These are phyloP conservation scores for Leishmania turanica DNA, from an alignment of 208 protist species.

Conservation along the genomic window DNA sequence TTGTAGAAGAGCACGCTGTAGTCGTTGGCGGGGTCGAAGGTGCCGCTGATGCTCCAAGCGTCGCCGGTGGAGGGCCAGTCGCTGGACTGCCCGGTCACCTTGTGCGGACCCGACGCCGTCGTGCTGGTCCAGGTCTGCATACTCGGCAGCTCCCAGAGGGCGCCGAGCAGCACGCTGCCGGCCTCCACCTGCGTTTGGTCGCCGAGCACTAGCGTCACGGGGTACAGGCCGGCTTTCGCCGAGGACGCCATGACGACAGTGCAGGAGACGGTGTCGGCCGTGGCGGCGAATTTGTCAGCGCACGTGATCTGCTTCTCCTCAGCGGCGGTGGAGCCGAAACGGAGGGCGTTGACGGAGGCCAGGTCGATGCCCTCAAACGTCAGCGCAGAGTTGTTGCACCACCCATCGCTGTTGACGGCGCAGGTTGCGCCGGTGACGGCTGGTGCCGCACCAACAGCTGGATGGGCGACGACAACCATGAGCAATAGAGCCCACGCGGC, in stretches of 20 bases:
- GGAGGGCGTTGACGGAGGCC: slow-evolving; percentile 3
- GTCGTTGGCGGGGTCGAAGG: slow-evolving; percentile 23
- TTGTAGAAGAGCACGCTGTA: slow-evolving; percentile 50
- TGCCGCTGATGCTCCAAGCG: slow-evolving; percentile 31
- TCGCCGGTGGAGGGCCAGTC: slow-evolving; percentile 33
- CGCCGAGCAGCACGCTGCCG: slow-evolving; percentile 24
- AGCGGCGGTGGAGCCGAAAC: slow-evolving; percentile 10
- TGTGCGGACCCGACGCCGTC: neutral
- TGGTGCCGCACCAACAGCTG: slow-evolving; percentile 14
- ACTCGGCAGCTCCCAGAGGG: neutral
- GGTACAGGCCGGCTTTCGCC: slow-evolving; percentile 20
- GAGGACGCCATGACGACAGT: slow-evolving; percentile 1
- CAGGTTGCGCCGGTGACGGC: slow-evolving; percentile 11
- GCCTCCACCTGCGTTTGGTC: neutral
- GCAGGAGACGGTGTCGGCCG: slow-evolving; percentile 15
- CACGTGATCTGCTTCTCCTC: slow-evolving; percentile 9
- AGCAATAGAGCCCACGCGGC: neutral
- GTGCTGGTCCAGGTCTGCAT: slow-evolving; percentile 11
- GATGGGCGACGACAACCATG: neutral
- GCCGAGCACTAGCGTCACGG: slow-evolving; percentile 17
- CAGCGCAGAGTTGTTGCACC: slow-evolving; percentile 12
- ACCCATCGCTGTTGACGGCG: neutral
- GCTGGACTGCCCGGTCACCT: slow-evolving; percentile 29
- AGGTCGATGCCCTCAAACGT: slow-evolving; percentile 17
- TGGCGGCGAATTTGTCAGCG: neutral